Evolutionary conservation across 768 basidiomycete genomes (phyloP).

Genomic region (Tephrocybe sp.): DNA sequence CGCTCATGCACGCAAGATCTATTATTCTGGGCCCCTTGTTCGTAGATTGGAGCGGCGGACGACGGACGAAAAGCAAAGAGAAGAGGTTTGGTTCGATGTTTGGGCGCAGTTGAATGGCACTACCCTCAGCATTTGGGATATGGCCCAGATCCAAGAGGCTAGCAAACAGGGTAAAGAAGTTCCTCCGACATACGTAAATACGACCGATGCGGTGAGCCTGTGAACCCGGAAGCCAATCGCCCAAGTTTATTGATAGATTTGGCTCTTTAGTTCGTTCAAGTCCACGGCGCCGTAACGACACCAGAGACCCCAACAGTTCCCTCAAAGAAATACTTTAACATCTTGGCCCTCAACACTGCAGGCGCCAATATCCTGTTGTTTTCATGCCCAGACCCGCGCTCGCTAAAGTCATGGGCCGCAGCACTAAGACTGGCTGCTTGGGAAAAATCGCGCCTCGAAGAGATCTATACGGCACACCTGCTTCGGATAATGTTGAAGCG

Average conservation of each 20-base stretch:
- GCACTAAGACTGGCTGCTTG: constrained; percentile 88
- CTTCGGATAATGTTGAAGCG: constrained; percentile 70
- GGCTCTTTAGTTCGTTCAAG: constrained; percentile 68
- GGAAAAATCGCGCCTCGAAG: constrained; percentile 94
- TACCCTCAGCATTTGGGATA: constrained; percentile 89
- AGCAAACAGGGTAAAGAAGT: constrained; percentile 79
- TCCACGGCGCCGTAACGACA: constrained; percentile 71
- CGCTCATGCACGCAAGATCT: constrained; percentile 82
- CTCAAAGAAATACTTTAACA: constrained; percentile 64
- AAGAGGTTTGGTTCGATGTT: constrained; percentile 81
- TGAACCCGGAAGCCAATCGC: not conserved
- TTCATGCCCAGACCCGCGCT: constrained; percentile 71
- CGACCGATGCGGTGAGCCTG: constrained; percentile 79
- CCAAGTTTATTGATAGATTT: constrained; percentile 1
- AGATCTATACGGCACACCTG: constrained; percentile 96
- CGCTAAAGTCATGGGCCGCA: constrained; percentile 86
- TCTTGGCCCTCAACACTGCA: constrained; percentile 91
- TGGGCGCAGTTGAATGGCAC: constrained; percentile 92
- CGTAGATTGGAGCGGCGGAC: constrained; percentile 76
- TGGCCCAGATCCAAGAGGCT: constrained; percentile 84
- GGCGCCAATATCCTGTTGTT: constrained; percentile 89
- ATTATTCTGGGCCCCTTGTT: constrained; percentile 83
- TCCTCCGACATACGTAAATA: constrained; percentile 84
- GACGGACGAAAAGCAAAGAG: constrained; percentile 65
- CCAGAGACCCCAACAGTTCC: constrained; percentile 52